Conservation (phyloP, 2,329 filamentous ascomycete genomes). For the Diaporthe vaccinii region DNA sequence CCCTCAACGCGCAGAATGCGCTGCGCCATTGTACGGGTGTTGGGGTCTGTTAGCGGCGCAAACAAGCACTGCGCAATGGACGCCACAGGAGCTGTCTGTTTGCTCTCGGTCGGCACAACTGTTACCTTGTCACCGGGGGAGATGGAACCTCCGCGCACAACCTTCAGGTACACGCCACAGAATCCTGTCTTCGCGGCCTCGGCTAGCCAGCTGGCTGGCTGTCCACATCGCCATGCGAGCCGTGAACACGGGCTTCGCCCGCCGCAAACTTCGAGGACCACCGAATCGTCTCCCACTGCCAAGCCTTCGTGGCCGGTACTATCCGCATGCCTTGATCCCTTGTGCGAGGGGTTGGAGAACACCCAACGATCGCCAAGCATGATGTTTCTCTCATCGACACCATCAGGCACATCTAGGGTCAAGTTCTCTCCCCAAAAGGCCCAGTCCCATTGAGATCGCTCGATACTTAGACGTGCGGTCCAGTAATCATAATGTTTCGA, state of each 20-base stretch:
- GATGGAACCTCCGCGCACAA: not conserved
- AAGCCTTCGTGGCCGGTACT: too few species aligned
- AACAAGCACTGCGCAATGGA: not conserved
- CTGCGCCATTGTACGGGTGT: not conserved
- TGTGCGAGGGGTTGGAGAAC: not conserved
- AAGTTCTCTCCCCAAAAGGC: slow-evolving; percentile 2
- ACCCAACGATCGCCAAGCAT: slow-evolving; percentile 1
- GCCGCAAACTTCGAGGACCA: not conserved
- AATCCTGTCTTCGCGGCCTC: not conserved
- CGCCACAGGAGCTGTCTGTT: not conserved
- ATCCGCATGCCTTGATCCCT: not conserved
- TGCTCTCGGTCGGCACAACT: not conserved
- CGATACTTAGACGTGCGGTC: not conserved
- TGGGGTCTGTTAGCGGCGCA: not conserved
- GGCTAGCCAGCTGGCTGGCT: not conserved
- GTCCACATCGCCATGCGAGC: not conserved
- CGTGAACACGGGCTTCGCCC: not conserved
- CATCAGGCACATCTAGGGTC: slow-evolving; percentile 1
- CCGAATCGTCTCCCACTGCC: not conserved
- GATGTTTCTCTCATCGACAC: not conserved
- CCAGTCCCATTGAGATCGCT: slow-evolving; percentile 4
- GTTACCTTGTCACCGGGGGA: not conserved
- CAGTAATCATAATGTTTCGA: not conserved
- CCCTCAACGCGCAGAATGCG: not conserved
- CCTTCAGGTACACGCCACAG: slow-evolving; percentile 1